Percentiles rank a stretch among this genome's conserved stretches.
phyloP scores from a whole-genome alignment of 345 rosid genomes.

The Pistacia vera region DNA sequence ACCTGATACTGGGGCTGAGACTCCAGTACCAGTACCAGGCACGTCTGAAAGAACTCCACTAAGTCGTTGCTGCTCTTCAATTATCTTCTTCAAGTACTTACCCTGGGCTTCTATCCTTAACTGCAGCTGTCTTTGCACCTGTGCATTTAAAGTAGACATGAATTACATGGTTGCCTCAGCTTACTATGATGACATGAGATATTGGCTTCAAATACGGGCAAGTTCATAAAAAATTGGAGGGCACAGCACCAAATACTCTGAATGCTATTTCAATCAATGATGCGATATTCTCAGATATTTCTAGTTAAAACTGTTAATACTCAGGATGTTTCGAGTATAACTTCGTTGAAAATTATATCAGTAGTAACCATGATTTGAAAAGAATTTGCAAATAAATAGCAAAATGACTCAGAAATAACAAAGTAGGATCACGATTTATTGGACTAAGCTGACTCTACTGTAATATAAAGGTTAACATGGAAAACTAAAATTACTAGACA shows the following conservation, averaged over 20 bases:
- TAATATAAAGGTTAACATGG: not conserved
- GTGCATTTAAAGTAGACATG: conserved; percentile 24
- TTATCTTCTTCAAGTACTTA: conserved; percentile 95
- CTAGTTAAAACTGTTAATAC: not conserved
- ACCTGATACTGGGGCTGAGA: conserved; percentile 44
- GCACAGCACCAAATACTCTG: not conserved
- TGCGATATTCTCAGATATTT: not conserved
- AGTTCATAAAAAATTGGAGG: not conserved
- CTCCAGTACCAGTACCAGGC: conserved; percentile 41
- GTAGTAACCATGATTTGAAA: not conserved
- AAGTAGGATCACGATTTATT: not conserved
- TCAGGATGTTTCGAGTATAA: not conserved
- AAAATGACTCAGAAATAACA: not conserved
- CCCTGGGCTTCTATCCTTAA: conserved; percentile 98
- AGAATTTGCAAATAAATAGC: not conserved
- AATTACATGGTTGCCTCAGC: not conserved
- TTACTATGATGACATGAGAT: not conserved
- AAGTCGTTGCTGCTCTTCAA: conserved; percentile 94
- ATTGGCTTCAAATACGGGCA: not conserved
- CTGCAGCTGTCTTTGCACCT: conserved; percentile 99
- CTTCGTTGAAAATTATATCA: not conserved
- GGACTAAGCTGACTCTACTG: not conserved
- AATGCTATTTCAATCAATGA: not conserved
- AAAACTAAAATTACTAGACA: not conserved
- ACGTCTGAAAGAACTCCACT: conserved; percentile 70